phyloP scores from a whole-genome alignment of 106 monocot genomes.

The Triglochin maritima region DNA sequence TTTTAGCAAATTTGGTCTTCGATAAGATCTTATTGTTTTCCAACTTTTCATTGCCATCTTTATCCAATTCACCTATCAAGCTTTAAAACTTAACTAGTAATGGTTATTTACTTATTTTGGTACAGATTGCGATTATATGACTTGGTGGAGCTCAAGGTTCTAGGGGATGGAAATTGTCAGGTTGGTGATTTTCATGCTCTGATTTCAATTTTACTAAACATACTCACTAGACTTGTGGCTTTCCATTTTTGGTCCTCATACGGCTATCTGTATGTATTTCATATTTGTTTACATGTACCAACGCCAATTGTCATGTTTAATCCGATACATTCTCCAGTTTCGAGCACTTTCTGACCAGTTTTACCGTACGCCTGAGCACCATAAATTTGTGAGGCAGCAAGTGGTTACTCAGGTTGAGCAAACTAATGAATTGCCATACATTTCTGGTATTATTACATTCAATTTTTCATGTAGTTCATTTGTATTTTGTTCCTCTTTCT shows the following conservation, averaged over 20 bases:
- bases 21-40: no score
- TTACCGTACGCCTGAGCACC: conserved; percentile 65
- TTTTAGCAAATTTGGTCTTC: no score
- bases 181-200: conserved; percentile 13
- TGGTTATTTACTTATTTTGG: neutral
- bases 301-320: no score
- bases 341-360: conserved; percentile 70
- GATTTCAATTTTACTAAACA: neutral
- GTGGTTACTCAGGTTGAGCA: conserved; percentile 59
- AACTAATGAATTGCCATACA: no score
- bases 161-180: conserved; percentile 76
- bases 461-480: neutral
- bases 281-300: no score
- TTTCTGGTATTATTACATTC: no score
- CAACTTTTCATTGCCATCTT: no score
- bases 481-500: neutral
- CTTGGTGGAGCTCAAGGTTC: conserved; percentile 55
- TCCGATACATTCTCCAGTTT: conserved; percentile 1
- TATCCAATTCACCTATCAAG: no score
- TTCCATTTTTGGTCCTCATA: neutral
- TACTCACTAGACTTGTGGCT: neutral
- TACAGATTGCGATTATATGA: conserved; percentile 61
- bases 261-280: no score
- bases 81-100: no score
- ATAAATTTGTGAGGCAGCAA: conserved; percentile 75